These are phyloP conservation scores for Larix kaempferi DNA, from an alignment of 75 land plant genomes.

Conservation along the genomic window DNA sequence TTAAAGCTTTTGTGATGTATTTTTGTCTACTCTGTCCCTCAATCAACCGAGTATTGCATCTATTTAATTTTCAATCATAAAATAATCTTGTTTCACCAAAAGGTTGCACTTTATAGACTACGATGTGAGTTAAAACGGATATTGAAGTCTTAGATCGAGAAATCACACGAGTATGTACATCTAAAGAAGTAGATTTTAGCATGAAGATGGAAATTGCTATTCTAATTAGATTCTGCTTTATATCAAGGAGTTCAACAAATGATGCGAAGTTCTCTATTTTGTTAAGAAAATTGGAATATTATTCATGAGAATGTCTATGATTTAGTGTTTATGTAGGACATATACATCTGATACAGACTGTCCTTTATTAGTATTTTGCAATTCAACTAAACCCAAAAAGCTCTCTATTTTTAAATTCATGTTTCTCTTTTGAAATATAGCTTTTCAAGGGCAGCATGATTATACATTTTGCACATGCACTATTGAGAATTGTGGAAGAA, in stretches of 20 bases:
- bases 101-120: neutral
- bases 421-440: no score
- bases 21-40: neutral
- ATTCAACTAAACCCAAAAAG: no score
- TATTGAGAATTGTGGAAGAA: no score
- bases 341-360: no score
- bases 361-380: no score
- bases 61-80: no score
- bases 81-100: neutral
- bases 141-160: neutral
- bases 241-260: neutral
- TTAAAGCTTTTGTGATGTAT: neutral
- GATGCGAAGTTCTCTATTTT: neutral
- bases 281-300: no score
- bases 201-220: neutral
- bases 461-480: no score
- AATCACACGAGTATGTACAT: neutral
- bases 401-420: no score
- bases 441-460: no score
- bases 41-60: neutral
- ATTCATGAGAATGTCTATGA: no score
- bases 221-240: neutral
- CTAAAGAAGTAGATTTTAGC: neutral
- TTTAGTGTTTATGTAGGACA: no score
- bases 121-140: neutral